Base-by-base conservation (phyloP, 23 red algal species). In the Gracilaria domingensis region DNA sequence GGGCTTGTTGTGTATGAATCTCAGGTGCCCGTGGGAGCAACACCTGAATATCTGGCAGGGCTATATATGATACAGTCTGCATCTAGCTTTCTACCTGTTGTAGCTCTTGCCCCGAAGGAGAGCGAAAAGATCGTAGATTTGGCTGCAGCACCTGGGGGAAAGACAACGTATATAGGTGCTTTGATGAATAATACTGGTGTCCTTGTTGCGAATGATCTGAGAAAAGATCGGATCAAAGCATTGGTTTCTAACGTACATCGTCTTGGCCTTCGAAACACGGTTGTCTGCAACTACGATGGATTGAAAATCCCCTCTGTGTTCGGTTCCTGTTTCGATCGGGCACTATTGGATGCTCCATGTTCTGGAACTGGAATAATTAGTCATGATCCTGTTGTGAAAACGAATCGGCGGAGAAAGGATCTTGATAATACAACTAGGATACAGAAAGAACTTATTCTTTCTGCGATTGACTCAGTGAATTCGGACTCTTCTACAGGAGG, bases 1-100 rank as follows among this genome's bases (percentile, higher is more conserved):
- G 97, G 94, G 2, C 71, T 99, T n/a, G 87, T 96, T n/a, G 97
- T 99, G 18, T 96, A 93, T 66, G 93, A 99, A 56, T 94, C 90
- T 48, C 88, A 93, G 51, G 97, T 99, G 24, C 97, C 97, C 8
- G 88, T 99, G 12, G 97, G 97, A 11, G 97, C 97, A 24, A 99
- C 97, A 13, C 97, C 97, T 20, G 97, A 99, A 88, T 99, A 99
- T 81, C 65, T 99, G 30, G 97, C 97, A 34, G 97, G 97, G 25
- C 73, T 96, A 61, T 99, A 99, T 91, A 99, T 96, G 94, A 96
- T 99, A 71, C 97, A 99, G 54, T 80, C 94, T 55, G 93, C 97
- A 1, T 94, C 94, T 0, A 93, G 86, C 48, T 93, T 99, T 84
- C 38, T 99, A 40, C 97, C 97, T 8, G 90, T 96, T 14, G 93